phyloP scores from a whole-genome alignment of 192 early-diverging fungal species.

The Coemansia sp. region DNA sequence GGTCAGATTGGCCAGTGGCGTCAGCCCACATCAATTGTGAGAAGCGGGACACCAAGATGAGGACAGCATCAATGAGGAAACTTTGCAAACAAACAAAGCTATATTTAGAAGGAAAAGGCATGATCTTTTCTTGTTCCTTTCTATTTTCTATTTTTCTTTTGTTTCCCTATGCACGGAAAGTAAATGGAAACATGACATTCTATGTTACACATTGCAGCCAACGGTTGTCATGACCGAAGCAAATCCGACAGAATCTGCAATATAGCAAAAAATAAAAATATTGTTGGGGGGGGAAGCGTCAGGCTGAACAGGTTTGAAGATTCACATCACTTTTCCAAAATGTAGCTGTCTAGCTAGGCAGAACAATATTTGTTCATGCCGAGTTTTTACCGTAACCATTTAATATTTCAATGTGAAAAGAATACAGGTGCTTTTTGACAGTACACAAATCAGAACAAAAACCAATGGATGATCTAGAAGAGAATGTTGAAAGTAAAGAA shows the following conservation, averaged over 20 bases:
- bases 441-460: conserved; percentile 9
- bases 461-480: conserved; percentile 14
- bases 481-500: conserved; percentile 13
- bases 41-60: neutral
- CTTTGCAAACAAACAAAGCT: neutral
- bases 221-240: neutral
- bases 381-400: conserved; percentile 15
- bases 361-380: neutral
- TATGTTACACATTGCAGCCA: neutral
- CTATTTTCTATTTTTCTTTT: neutral
- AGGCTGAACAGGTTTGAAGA: too few relatives aligned
- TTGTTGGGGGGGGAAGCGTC: neutral
- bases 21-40: neutral
- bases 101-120: neutral
- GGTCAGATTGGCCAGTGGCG: neutral
- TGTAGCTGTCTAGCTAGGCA: neutral
- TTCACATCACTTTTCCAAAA: too few relatives aligned
- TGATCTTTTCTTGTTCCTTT: neutral
- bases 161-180: neutral
- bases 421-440: conserved; percentile 7
- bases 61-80: neutral
- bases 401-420: neutral
- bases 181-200: neutral
- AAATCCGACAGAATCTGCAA: neutral
- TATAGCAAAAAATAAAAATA: neutral